Evolutionary conservation across 148 eudicot genomes (phyloP), one percentile per base, ranked within the genome.

Genomic region (Gaultheria prostrata): DNA sequence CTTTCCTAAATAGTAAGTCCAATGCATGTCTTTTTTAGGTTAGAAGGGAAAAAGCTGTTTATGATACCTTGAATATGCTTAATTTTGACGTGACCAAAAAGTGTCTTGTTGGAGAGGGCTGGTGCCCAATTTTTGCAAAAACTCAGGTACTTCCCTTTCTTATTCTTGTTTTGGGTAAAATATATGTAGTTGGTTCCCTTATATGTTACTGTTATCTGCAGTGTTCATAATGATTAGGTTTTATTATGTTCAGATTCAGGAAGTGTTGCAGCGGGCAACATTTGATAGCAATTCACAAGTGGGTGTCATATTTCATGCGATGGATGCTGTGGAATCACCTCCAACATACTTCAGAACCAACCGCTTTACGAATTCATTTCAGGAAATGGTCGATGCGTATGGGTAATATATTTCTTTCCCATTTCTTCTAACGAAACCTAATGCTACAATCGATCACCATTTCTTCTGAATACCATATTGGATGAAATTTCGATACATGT

Each of bases 31-130:
- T 63, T 20, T 82, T 89, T 82, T 89, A 97, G 99, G 99, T 97
- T 84, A 93, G 94, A 88, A 93, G 93, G 92, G 98, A 97, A 89
- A 97, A 97, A 84, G 98, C 98, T 86, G 97, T 97, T 12, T 97
- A 92, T 89, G 99, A 97, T 88, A 93, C 97, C 35, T 81, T 97
- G 88, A 97, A 97, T 89, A 95, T 97, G 99, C 92, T 95, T 85
- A 97, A 94, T 85, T 97, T 97, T 89, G 99, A 97, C 83, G 99
- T 97, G 65, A 97, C 99, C 72, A 97, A 95, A 88, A 97, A 97
- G 85, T 97, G 99, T 90, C 97, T 97, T 83, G 98, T 97, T 82
- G 99, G 99, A 76, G 99, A 97, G 87, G 99, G 98, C 80, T 97
- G 99, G 99, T 97, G 99, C 85, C 99, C 99, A 78, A 76, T 93